These are phyloP conservation scores for Debaryomycetaceae sp. DNA, from an alignment of 1,139 yeast species.

Conservation along the genomic window DNA sequence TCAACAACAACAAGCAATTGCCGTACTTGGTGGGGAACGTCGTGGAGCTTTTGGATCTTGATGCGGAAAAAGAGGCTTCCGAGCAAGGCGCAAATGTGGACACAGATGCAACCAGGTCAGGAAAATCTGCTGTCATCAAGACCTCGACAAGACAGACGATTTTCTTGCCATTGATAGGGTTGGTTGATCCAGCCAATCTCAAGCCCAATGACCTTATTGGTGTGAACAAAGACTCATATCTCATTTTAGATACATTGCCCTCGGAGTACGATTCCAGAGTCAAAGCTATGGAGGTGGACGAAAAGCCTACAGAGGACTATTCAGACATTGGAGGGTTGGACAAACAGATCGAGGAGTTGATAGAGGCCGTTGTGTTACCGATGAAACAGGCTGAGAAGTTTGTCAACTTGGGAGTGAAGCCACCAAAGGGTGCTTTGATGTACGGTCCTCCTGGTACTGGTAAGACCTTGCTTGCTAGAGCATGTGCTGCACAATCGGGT, in stretches of 20 bases:
- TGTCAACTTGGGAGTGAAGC: slow-evolving; percentile 86
- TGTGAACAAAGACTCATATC: slow-evolving; percentile 93
- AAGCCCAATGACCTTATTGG: slow-evolving; percentile 98
- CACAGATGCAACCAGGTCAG: slow-evolving; percentile 84
- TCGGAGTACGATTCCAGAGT: slow-evolving; percentile 97
- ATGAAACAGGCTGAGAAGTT: slow-evolving; percentile 98
- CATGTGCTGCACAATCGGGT: slow-evolving; percentile 98
- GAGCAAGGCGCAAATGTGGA: slow-evolving; percentile 97
- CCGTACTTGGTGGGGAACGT: slow-evolving; percentile 98
- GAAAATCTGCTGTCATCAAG: slow-evolving; percentile 97
- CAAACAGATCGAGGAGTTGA: slow-evolving; percentile 95
- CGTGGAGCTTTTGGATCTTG: slow-evolving; percentile 87
- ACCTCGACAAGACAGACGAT: slow-evolving; percentile 98
- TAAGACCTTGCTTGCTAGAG: slow-evolving; percentile 92
- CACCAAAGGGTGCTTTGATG: slow-evolving; percentile 98
- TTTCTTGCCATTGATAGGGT: slow-evolving; percentile 90
- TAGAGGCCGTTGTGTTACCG: slow-evolving; percentile 96
- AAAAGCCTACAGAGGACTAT: slow-evolving; percentile 95
- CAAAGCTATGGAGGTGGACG: slow-evolving; percentile 99
- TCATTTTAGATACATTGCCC: slow-evolving; percentile 90
- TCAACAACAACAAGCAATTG: slow-evolving; percentile 89
- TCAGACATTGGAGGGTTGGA: slow-evolving; percentile 97
- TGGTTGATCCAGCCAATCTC: slow-evolving; percentile 82
- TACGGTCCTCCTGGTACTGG: slow-evolving; percentile 99
- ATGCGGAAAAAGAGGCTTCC: slow-evolving; percentile 79